A percentile compares a stretch with the other conserved stretches of the same genome.
These are phyloP conservation scores for Malassezia equina DNA, from an alignment of 1,284 basidiomycete species.

Conservation along the genomic window DNA sequence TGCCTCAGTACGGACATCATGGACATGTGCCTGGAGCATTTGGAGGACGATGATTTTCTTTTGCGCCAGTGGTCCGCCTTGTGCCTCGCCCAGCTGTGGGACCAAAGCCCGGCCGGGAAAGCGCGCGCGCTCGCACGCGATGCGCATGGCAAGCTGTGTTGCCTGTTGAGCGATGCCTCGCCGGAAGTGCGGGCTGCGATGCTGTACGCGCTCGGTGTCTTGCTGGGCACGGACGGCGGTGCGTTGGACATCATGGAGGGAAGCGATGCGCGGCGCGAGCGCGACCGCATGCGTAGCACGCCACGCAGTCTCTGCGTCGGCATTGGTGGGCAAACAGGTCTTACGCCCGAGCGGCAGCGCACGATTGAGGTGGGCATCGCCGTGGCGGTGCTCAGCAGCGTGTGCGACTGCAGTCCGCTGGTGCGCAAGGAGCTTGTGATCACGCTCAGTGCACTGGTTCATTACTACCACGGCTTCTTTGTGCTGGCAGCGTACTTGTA, in stretches of 20 bases:
- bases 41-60: conserved; percentile 78
- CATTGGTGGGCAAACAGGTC: conserved; percentile 68
- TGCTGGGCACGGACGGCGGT: conserved; percentile 74
- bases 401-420: conserved; percentile 90
- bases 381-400: conserved; percentile 58
- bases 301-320: conserved; percentile 57
- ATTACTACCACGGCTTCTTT: conserved; percentile 92
- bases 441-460: conserved; percentile 80
- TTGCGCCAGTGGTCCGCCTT: conserved; percentile 87
- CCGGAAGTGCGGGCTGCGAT: conserved; percentile 87
- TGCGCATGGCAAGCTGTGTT: conserved; percentile 75
- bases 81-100: conserved; percentile 93
- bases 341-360: conserved; percentile 63
- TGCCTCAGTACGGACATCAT: conserved; percentile 78
- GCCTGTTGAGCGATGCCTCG: conserved; percentile 72
- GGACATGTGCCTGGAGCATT: conserved; percentile 72
- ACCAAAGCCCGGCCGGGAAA: conserved; percentile 80
- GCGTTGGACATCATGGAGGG: conserved; percentile 35
- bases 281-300: conserved; percentile 12
- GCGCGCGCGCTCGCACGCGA: conserved; percentile 69
- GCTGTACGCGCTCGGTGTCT: conserved; percentile 81
- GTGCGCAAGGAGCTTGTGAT: conserved; percentile 88
- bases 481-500: conserved; percentile 91
- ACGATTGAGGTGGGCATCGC: conserved; percentile 55
- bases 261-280: conserved; percentile 19